These are phyloP conservation scores for Potentilla sterilis DNA, from an alignment of 306 rosid species.

Conservation along the genomic window DNA sequence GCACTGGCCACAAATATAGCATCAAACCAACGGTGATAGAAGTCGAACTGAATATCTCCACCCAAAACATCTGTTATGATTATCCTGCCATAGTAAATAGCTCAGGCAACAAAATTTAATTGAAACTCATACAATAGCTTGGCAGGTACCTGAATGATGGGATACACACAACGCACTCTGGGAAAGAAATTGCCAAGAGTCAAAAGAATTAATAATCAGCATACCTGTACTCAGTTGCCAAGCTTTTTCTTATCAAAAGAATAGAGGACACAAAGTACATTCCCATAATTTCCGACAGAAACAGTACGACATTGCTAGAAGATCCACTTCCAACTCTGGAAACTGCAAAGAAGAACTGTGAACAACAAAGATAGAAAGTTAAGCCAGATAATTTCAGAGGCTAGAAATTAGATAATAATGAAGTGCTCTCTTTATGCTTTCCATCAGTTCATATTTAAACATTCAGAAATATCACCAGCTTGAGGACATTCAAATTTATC, in stretches of 20 bases:
- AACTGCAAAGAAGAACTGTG: constrained; percentile 96
- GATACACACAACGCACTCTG: not conserved
- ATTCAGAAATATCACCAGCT: not conserved
- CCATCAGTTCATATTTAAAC: not conserved
- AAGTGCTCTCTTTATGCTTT: not conserved
- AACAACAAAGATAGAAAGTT: constrained; percentile 15
- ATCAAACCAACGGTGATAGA: constrained; percentile 98
- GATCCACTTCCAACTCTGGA: constrained; percentile 99
- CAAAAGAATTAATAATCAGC: constrained; percentile 17
- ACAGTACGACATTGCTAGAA: constrained; percentile 94
- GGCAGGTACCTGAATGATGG: constrained; percentile 1
- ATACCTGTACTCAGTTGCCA: constrained; percentile 96
- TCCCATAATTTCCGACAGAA: constrained; percentile 97
- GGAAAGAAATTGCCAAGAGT: not conserved
- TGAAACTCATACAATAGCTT: not conserved
- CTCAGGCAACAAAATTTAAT: constrained; percentile 3
- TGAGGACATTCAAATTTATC: not conserved
- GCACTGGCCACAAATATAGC: constrained; percentile 98
- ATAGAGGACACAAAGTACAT: constrained; percentile 93
- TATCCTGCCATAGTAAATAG: constrained; percentile 51
- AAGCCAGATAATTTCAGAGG: constrained; percentile 21
- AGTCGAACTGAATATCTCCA: constrained; percentile 97
- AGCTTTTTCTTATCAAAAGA: constrained; percentile 94
- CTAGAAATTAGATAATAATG: not conserved
- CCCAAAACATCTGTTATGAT: constrained; percentile 98